Base-by-base conservation (phyloP, 2,329 filamentous ascomycete species). In the Talaromyces albobiverticillius region DNA sequence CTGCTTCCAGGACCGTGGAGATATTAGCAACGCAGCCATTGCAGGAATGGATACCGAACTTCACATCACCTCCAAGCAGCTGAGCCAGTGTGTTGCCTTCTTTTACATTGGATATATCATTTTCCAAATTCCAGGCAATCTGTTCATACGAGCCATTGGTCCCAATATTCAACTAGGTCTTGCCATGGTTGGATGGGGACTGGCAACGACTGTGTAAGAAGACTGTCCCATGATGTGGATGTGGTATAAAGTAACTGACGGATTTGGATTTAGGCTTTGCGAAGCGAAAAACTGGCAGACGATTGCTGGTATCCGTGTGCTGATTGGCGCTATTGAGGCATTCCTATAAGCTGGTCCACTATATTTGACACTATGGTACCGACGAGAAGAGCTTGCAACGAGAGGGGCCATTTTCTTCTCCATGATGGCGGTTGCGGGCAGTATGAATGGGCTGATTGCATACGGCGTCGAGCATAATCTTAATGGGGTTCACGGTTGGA, bases 281-380 rank as follows among this genome's bases (percentile, higher is more conserved):
- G n/a, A 48, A 26, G 46, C 46, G 5, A 48, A 22, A 25, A 34
- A 38, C 31, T 38, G 46, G 46, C 29, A 48, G 22, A 13, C 31
- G 11, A 38, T 48, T 38, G 46, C 46, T 4, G 31, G 31, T 7
- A 4, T 48, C 31, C 9, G 46, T 14, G 46, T 48, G 10, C 13
- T 48, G 10, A 48, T 48, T n/a, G 46, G 46, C 10, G 46, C 29
- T 26, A 25, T 23, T 20, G 48, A 51, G 32, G 48, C 48, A 6
- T 51, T 51, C 22, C 9, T 51, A 4, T 23, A 51, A 1, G 80
- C 80, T 54, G 84, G 46, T 7, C 46, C 80, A 11, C 20, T 51
- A 25, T 51, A 51, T 31, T 25, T 53, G 16, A 41, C 51, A 4
- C 20, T 53, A 13, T 53, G 43, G 51, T 53, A 53, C 26, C 23